Evolutionary conservation across 192 early-diverging fungal species (phyloP).

Genomic region (Linnemannia exigua): DNA sequence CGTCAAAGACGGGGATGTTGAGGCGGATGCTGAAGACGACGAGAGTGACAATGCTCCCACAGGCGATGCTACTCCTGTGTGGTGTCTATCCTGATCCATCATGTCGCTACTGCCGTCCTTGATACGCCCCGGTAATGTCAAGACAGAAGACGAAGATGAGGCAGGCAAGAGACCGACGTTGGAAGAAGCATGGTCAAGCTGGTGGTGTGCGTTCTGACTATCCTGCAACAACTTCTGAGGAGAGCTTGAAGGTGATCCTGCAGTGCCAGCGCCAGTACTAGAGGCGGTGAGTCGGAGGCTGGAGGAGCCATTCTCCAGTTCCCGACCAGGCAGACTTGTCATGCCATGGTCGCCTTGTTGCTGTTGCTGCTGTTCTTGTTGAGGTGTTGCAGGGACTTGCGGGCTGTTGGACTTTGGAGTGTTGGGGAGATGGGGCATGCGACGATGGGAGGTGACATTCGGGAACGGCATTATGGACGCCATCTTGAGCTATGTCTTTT

Average conservation of each 20-base stretch:
- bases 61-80: background rate
- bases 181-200: background rate
- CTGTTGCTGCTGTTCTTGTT: conserved; percentile 14
- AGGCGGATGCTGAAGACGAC: background rate
- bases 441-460: conserved; percentile 41
- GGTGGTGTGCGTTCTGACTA: background rate
- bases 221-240: conserved; percentile 7
- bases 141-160: background rate
- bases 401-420: conserved; percentile 8
- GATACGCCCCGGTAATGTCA: background rate
- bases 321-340: background rate
- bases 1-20: background rate
- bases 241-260: background rate
- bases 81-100: background rate
- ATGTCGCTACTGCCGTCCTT: background rate
- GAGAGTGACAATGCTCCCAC: background rate
- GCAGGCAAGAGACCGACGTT: background rate
- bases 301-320: background rate
- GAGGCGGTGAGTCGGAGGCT: background rate
- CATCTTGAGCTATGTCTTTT: conserved; percentile 8
- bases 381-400: conserved; percentile 9
- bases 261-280: no score
- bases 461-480: conserved; percentile 49
- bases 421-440: conserved; percentile 41
- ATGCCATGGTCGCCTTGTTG: background rate